phyloP scores from a whole-genome alignment of 2,329 filamentous ascomycete genomes.

The Colletotrichum abscissum region DNA sequence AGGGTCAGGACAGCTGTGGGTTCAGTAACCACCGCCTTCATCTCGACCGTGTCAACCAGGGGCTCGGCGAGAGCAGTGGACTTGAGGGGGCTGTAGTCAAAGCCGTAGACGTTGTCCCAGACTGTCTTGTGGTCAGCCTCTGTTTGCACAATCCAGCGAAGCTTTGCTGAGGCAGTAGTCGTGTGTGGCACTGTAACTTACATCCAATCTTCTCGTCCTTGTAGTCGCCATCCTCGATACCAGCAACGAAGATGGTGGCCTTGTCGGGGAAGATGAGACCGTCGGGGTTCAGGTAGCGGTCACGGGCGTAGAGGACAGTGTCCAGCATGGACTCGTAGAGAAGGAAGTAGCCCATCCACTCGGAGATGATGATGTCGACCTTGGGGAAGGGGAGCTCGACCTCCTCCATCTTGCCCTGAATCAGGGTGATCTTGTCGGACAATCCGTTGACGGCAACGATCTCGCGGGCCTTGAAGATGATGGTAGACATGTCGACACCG shows the following conservation, averaged over 20 bases:
- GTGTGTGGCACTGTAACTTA: constrained; percentile 61
- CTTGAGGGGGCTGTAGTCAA: constrained; percentile 96
- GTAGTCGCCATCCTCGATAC: constrained; percentile 98
- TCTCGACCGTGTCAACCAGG: constrained; percentile 95
- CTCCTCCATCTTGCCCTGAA: constrained; percentile 99
- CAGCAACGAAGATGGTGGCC: constrained; percentile 96
- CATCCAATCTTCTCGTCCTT: constrained; percentile 99
- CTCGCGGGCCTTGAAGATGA: constrained; percentile 97
- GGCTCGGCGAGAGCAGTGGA: constrained; percentile 93
- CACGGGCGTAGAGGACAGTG: constrained; percentile 95
- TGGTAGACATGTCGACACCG: constrained; percentile 99
- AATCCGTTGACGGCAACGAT: constrained; percentile 94
- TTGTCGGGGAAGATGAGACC: constrained; percentile 99
- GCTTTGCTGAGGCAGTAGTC: neutral
- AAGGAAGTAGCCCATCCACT: constrained; percentile 99
- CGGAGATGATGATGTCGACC: constrained; percentile 99
- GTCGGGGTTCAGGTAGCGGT: constrained; percentile 87
- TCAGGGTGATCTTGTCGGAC: constrained; percentile 93
- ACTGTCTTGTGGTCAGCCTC: constrained; percentile 63
- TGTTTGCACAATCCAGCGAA: neutral
- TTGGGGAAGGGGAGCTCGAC: constrained; percentile 92
- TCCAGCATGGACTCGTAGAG: constrained; percentile 99
- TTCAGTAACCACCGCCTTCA: constrained; percentile 97
- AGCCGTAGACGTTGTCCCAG: constrained; percentile 99
- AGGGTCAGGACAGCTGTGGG: constrained; percentile 86